A percentile compares a stretch with the other conserved stretches of the same genome.
phyloP scores from a whole-genome alignment of 2,329 filamentous ascomycete species.

The Calonectria pauciramosa region DNA sequence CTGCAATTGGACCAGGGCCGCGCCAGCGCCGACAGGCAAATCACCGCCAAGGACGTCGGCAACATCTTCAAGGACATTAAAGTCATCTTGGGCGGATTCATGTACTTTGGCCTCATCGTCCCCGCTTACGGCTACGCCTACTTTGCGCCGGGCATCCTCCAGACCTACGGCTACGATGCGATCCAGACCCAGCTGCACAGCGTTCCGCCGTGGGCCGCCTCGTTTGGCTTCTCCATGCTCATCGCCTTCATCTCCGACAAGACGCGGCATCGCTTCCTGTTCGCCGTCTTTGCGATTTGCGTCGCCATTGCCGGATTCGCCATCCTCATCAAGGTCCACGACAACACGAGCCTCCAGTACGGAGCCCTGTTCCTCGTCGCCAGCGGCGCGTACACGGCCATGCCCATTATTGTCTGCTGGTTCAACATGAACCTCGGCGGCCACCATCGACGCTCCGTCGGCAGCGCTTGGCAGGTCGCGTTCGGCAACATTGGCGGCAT shows the following conservation, averaged over 20 bases:
- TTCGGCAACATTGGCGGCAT: slow-evolving; percentile 87
- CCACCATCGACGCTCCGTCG: slow-evolving; percentile 78
- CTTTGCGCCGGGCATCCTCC: slow-evolving; percentile 81
- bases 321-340: slow-evolving; percentile 79
- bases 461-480: slow-evolving; percentile 82
- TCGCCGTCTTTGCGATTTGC: slow-evolving; percentile 76
- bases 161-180: slow-evolving; percentile 72
- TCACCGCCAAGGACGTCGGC: slow-evolving; percentile 71
- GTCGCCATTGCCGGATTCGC: slow-evolving; percentile 81
- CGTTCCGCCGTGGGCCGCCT: slow-evolving; percentile 73
- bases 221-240: slow-evolving; percentile 84
- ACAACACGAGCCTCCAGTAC: slow-evolving; percentile 78
- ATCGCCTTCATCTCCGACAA: slow-evolving; percentile 81
- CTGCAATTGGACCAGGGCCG: slow-evolving; percentile 78
- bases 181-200: slow-evolving; percentile 71
- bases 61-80: slow-evolving; percentile 81
- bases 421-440: slow-evolving; percentile 85
- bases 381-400: slow-evolving; percentile 85
- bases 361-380: slow-evolving; percentile 86
- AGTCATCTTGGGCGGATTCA: slow-evolving; percentile 80
- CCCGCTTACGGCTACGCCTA: slow-evolving; percentile 85
- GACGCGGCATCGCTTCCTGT: slow-evolving; percentile 79
- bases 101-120: slow-evolving; percentile 86
- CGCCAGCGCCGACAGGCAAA: slow-evolving; percentile 72
- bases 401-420: slow-evolving; percentile 90